These are phyloP conservation scores for Iris macrosiphon DNA, from an alignment of 106 monocot genomes.

Conservation along the genomic window DNA sequence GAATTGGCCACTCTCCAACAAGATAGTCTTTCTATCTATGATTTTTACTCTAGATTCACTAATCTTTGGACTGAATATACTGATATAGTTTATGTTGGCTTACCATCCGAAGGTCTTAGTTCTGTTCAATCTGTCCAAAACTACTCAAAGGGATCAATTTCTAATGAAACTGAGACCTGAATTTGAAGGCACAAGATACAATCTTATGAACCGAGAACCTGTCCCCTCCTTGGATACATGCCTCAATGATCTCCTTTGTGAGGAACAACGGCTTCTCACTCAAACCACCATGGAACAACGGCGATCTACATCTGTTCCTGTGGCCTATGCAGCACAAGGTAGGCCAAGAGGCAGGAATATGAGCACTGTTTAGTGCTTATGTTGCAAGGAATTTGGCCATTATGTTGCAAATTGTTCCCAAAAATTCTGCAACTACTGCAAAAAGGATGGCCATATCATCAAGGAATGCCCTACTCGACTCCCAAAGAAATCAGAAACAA, in stretches of 20 bases:
- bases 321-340: constrained; percentile 1
- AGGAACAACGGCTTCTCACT: constrained; percentile 1
- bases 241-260: neutral
- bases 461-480: constrained; percentile 1
- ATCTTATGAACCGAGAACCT: constrained; percentile 6
- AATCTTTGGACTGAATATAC: constrained; percentile 15
- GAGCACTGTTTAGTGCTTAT: neutral
- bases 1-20: neutral
- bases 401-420: constrained; percentile 2
- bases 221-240: constrained; percentile 4
- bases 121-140: neutral
- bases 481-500: neutral
- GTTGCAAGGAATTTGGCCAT: constrained; percentile 2
- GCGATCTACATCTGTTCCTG: neutral
- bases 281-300: neutral
- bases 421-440: constrained; percentile 14
- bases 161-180: constrained; percentile 14
- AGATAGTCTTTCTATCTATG: neutral
- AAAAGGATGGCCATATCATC: constrained; percentile 6
- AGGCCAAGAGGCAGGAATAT: neutral
- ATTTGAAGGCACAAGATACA: neutral
- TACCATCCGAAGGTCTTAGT: neutral
- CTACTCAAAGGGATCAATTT: constrained; percentile 6
- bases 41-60: constrained; percentile 2
- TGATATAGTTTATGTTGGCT: neutral